Percentiles rank a stretch among this genome's conserved stretches.
Conservation (phyloP, 345 rosid genomes). For the Corchorus capsularis region DNA sequence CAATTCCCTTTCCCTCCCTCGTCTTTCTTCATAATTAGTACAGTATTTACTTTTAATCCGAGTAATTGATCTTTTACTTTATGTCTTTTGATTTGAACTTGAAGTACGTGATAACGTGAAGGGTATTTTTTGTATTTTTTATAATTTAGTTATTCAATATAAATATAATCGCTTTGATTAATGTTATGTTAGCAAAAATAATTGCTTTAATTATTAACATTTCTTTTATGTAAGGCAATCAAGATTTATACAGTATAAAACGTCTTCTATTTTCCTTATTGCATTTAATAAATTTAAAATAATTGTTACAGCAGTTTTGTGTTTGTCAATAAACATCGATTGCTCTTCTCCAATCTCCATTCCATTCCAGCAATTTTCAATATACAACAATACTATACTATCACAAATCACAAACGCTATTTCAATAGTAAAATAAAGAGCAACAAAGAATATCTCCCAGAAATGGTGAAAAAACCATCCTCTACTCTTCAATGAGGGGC, state of each 20-base stretch:
- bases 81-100: too few relatives aligned
- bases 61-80: too few relatives aligned
- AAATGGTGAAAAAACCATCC: conserved; percentile 3
- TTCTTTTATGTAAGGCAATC: too few relatives aligned
- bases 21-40: too few relatives aligned
- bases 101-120: too few relatives aligned
- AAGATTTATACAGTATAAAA: not conserved
- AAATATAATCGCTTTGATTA: too few relatives aligned
- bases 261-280: not conserved
- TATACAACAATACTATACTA: not conserved
- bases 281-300: not conserved
- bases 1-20: not conserved
- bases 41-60: too few relatives aligned
- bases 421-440: not conserved
- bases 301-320: not conserved
- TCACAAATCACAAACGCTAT: not conserved
- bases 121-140: too few relatives aligned
- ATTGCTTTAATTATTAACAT: too few relatives aligned
- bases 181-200: too few relatives aligned
- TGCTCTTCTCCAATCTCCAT: not conserved
- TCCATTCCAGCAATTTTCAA: not conserved
- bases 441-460: conserved; percentile 3
- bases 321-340: conserved; percentile 10
- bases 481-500: not conserved
- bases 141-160: too few relatives aligned